phyloP scores from a whole-genome alignment of 2,329 filamentous ascomycete genomes.

The Diaporthe citrichinensis region DNA sequence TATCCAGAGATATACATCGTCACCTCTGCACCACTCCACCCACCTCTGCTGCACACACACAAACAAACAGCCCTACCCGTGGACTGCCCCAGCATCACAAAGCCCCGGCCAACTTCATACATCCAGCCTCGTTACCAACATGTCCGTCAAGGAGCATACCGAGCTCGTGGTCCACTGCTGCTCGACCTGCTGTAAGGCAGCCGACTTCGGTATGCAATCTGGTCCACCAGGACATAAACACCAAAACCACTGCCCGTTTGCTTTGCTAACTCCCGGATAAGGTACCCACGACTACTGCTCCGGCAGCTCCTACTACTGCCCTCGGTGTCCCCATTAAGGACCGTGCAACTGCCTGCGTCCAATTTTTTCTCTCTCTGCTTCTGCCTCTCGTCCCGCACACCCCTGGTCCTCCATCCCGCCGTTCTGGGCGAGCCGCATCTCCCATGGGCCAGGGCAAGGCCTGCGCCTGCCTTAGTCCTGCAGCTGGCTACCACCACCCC shows the following conservation, averaged over 20 bases:
- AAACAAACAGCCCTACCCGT: background rate
- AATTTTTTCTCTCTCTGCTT: background rate
- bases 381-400: slow-evolving; percentile 2
- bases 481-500: slow-evolving; percentile 32
- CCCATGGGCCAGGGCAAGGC: slow-evolving; percentile 16
- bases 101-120: background rate
- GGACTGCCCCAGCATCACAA: background rate
- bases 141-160: slow-evolving; percentile 59
- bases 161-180: slow-evolving; percentile 66
- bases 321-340: slow-evolving; percentile 57
- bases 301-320: slow-evolving; percentile 57
- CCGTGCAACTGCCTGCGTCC: background rate
- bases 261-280: slow-evolving; percentile 20
- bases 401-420: slow-evolving; percentile 38
- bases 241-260: background rate
- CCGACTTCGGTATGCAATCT: slow-evolving; percentile 56
- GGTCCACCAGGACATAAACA: background rate
- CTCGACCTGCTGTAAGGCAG: slow-evolving; percentile 65
- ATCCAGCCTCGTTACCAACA: slow-evolving; percentile 43
- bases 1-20: background rate
- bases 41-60: background rate
- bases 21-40: slow-evolving; percentile 7
- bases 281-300: slow-evolving; percentile 64
- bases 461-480: slow-evolving; percentile 35
- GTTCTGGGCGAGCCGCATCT: slow-evolving; percentile 48